A percentile compares a stretch with the other conserved stretches of the same genome.
Conservation (phyloP, 805 yeast species). For the Schizosaccharomyces japonicus region DNA sequence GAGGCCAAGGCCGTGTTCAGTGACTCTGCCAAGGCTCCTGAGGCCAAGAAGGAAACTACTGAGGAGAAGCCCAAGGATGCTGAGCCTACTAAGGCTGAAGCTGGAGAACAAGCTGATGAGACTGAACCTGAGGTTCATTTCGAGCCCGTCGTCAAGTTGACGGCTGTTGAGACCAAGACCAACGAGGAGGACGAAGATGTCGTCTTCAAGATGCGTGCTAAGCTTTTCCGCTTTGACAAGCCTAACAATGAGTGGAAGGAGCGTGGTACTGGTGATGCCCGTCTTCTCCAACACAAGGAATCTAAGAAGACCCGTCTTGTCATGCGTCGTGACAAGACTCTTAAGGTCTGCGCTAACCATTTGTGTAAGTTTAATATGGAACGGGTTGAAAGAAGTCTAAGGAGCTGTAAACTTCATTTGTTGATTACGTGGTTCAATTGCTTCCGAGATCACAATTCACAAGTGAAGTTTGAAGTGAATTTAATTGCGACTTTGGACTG, state of each 20-base stretch:
- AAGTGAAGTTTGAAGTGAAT: too few species aligned
- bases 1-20: constrained; percentile 1
- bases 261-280: constrained; percentile 96
- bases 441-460: too few species aligned
- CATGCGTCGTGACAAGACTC: constrained; percentile 97
- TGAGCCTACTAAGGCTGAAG: constrained; percentile 12
- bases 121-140: constrained; percentile 75
- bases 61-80: not conserved
- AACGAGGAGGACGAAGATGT: constrained; percentile 79
- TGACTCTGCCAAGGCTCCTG: constrained; percentile 4
- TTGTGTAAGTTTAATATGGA: constrained; percentile 23
- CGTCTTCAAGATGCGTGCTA: constrained; percentile 69
- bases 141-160: constrained; percentile 85
- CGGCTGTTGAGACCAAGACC: constrained; percentile 88
- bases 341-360: constrained; percentile 95
- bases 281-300: constrained; percentile 72
- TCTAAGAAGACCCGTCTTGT: constrained; percentile 66
- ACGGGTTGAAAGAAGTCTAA: not conserved
- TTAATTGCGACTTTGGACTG: too few species aligned
- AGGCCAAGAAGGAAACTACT: constrained; percentile 15
- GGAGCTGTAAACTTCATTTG: too few species aligned
- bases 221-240: constrained; percentile 58
- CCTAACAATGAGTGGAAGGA: constrained; percentile 78
- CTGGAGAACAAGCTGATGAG: constrained; percentile 27
- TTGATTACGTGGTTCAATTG: too few species aligned